phyloP scores from a whole-genome alignment of 2,329 filamentous ascomycete genomes.

The Zopfia rhizophila region DNA sequence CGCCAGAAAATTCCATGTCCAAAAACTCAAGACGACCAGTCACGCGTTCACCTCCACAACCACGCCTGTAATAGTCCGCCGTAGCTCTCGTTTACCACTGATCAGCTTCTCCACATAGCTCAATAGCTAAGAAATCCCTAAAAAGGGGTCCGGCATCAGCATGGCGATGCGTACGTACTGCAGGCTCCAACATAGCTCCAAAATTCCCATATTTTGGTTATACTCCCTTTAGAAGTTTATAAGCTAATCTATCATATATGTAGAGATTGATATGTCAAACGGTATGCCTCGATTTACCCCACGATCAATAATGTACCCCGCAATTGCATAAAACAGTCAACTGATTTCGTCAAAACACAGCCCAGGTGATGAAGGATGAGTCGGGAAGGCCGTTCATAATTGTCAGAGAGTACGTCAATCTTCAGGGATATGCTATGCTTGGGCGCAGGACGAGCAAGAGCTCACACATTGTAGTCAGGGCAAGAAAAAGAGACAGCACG shows the following conservation, averaged over 20 bases:
- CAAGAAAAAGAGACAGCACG: slow-evolving; percentile 96
- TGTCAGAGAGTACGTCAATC: slow-evolving; percentile 84
- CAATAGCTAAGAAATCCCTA: slow-evolving; percentile 10
- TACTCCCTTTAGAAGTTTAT: not conserved
- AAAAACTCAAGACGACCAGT: slow-evolving; percentile 23
- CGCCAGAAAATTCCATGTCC: slow-evolving; percentile 29
- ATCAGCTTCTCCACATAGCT: slow-evolving; percentile 6
- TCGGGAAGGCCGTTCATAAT: slow-evolving; percentile 97
- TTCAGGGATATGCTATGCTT: not conserved
- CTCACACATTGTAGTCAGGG: slow-evolving; percentile 75
- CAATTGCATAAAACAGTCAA: slow-evolving; percentile 24
- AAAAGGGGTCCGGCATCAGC: slow-evolving; percentile 28
- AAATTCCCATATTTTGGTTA: not conserved
- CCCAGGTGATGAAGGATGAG: slow-evolving; percentile 93
- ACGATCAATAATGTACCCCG: slow-evolving; percentile 12
- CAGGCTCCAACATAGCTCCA: slow-evolving; percentile 30
- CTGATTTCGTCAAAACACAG: slow-evolving; percentile 52
- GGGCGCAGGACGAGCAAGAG: slow-evolving; percentile 21
- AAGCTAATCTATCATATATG: slow-evolving; percentile 38
- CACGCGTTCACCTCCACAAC: slow-evolving; percentile 35
- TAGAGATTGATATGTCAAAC: slow-evolving; percentile 85
- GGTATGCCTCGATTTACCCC: slow-evolving; percentile 63
- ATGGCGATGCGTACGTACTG: slow-evolving; percentile 54
- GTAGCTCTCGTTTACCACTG: not conserved
- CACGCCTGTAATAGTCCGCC: slow-evolving; percentile 30